phyloP scores from a whole-genome alignment of 2,329 filamentous ascomycete species.

The Intubia oerlemansii region DNA sequence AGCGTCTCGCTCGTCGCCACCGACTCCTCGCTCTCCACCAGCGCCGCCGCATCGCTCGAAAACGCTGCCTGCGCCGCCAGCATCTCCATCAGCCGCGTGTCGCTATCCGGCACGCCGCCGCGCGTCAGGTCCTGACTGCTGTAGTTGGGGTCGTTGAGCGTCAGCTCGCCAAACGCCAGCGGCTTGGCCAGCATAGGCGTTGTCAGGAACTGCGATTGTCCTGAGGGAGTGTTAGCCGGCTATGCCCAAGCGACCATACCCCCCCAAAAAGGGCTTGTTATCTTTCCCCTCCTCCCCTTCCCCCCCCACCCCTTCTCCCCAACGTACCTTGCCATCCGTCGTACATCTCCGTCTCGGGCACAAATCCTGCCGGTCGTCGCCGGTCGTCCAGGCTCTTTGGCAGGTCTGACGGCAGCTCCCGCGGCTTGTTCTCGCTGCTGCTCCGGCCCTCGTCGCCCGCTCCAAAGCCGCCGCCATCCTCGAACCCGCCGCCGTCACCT shows the following conservation, averaged over 20 bases:
- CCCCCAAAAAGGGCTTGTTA: no score
- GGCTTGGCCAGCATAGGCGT: conserved; percentile 70
- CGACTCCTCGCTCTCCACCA: conserved; percentile 59
- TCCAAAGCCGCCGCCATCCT: conserved; percentile 6
- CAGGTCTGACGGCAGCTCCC: conserved; percentile 56
- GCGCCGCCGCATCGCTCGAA: conserved; percentile 36
- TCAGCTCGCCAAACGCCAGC: conserved; percentile 59
- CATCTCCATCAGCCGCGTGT: conserved; percentile 85
- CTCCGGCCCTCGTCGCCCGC: conserved; percentile 3
- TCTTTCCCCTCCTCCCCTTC: no score
- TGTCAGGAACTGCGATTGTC: conserved; percentile 90
- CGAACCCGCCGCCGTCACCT: no score
- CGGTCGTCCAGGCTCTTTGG: conserved; percentile 85
- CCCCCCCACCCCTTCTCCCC: no score
- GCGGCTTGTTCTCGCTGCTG: conserved; percentile 19
- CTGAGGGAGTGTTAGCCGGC: conserved; percentile 4
- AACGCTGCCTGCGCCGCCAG: conserved; percentile 82
- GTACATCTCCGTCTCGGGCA: conserved; percentile 85
- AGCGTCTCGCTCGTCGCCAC: conserved; percentile 56
- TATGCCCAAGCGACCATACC: background rate
- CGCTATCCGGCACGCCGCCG: conserved; percentile 43
- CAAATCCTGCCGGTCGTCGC: conserved; percentile 40
- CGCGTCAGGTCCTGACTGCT: conserved; percentile 44
- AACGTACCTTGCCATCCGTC: conserved; percentile 99
- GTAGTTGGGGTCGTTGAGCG: conserved; percentile 57